phyloP scores from a whole-genome alignment of 169 alveolate species.

The Plasmodium vinckei region DNA sequence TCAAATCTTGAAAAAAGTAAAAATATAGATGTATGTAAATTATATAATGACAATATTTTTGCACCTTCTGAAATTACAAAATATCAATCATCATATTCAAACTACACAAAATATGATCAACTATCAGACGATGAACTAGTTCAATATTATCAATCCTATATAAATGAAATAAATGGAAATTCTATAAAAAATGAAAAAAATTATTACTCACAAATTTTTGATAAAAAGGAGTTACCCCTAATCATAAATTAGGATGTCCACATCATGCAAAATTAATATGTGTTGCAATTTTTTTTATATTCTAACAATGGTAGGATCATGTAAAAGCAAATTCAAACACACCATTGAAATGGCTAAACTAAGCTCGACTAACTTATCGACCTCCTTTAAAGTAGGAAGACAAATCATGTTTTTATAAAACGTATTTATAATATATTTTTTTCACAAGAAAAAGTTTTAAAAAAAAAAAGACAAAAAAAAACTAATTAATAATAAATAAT shows the following conservation, averaged over 20 bases:
- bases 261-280: too few relatives aligned
- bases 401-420: too few relatives aligned
- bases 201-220: slow-evolving; percentile 15
- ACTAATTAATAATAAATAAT: too few relatives aligned
- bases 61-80: slow-evolving; percentile 24
- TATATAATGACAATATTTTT: slow-evolving; percentile 7
- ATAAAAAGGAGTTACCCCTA: slow-evolving; percentile 35
- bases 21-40: background rate
- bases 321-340: too few relatives aligned
- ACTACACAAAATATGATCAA: slow-evolving; percentile 5
- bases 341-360: too few relatives aligned
- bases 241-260: slow-evolving; percentile 15
- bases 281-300: too few relatives aligned
- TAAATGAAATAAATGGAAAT: slow-evolving; percentile 24
- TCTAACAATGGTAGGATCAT: too few relatives aligned
- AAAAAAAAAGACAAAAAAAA: too few relatives aligned
- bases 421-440: too few relatives aligned
- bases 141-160: slow-evolving; percentile 35
- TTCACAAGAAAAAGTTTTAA: too few relatives aligned
- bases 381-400: too few relatives aligned
- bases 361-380: too few relatives aligned
- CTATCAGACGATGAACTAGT: background rate
- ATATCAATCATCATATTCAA: background rate
- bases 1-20: slow-evolving; percentile 12
- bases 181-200: slow-evolving; percentile 13